Base-by-base conservation (phyloP, 2,329 filamentous ascomycete species). In the Trichoderma sp. region DNA sequence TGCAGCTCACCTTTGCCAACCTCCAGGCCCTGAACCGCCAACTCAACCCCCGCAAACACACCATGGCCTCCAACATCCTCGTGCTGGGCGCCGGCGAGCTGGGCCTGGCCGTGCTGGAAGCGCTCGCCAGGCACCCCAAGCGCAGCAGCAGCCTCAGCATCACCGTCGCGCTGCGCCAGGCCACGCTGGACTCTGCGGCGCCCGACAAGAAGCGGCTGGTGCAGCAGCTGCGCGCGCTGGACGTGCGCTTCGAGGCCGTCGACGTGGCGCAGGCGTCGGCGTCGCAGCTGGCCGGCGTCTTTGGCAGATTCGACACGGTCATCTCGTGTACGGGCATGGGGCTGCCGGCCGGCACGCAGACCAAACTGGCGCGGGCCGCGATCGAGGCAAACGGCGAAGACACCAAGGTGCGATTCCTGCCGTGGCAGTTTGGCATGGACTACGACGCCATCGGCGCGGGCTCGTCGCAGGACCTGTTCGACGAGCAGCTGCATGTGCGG, bases 401-500 rank as follows among this genome's bases (percentile, higher is more conserved):
- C 10, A 2, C 4, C 4, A 77, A 79, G 0, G 83, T 85, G 0
- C 72, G 77, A 16, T 92, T 85, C 74, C 83, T 92, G 21, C 90
- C 90, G 0, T 93, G 90, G 90, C 90, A 93, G 76, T 92, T 89
- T 75, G 90, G 90, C 0, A 86, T 91, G 28, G 88, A 93, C 75
- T 93, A 92, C 77, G 89, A 92, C 68, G 75, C 80, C 32, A 86
- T 91, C 18, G 88, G 89, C 0, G 76, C 80, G 0, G 85, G 85
- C 0, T 87, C 85, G 30, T 81, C 85, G 54, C 89, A 91, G 76
- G 85, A 88, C 39, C 74, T 92, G 16, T 92, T 92, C 72, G 89
- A 89, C 69, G 90, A 91, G 81, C 89, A 91, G 79, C 79, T 89
- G 0, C 82, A 83, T 65, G 89, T 91, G 30, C 77, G 89, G 14